These are phyloP conservation scores for Hypomontagnella submonticulosa DNA, from an alignment of 495 filamentous ascomycete genomes.

Conservation along the genomic window DNA sequence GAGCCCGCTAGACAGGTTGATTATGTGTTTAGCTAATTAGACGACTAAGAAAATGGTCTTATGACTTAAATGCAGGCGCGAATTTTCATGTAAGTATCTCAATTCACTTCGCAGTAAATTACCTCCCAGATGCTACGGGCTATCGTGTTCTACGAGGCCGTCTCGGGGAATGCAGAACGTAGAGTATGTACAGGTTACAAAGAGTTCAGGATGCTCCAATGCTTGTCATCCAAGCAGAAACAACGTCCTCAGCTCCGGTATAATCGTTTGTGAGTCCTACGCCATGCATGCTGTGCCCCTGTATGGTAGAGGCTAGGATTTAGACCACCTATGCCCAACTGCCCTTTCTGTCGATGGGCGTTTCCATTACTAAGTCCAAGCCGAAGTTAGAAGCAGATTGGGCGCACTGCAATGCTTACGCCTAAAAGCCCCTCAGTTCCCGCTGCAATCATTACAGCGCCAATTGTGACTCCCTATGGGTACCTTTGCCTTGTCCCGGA, in stretches of 20 bases:
- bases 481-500: conserved; percentile 32
- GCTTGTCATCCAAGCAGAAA: conserved; percentile 1
- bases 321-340: background rate
- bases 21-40: no score
- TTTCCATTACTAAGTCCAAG: background rate
- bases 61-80: background rate
- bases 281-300: background rate
- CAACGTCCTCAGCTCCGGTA: background rate
- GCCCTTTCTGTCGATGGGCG: background rate
- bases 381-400: background rate
- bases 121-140: conserved; percentile 3
- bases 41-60: background rate
- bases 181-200: conserved; percentile 22
- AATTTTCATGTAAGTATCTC: background rate
- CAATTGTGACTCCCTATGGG: conserved; percentile 41
- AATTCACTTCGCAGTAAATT: conserved; percentile 29
- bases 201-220: conserved; percentile 12
- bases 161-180: conserved; percentile 9
- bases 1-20: no score
- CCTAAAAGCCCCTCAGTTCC: background rate
- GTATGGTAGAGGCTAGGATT: background rate
- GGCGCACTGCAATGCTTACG: background rate
- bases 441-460: conserved; percentile 46
- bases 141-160: conserved; percentile 4
- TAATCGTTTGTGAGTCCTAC: conserved; percentile 13